Evolutionary conservation across 768 basidiomycete species (phyloP), one percentile per base, ranked within the genome.

Genomic region (Agaricus subrufescens): DNA sequence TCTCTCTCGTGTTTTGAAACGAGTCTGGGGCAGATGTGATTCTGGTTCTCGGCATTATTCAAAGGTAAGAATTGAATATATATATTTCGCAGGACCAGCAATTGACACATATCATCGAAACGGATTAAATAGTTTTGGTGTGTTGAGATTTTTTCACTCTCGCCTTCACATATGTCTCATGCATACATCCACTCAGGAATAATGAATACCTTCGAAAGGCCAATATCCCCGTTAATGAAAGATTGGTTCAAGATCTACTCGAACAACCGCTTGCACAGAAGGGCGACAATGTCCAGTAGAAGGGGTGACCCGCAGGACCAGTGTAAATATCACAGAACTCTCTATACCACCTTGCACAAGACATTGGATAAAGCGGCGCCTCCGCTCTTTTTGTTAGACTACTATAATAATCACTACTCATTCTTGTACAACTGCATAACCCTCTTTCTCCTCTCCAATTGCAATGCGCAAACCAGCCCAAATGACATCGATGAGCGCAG

Each of bases 31-130:
- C 47, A 91, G 89, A 47, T 95, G 94, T 65, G 96, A 98, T 69
- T 91, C 93, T 8, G 96, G 96, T 0, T 84, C 73, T 44, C 76
- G 96, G 52, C 95, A 98, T 75, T 93, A 94, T 69, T 95, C 92
- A 52, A 97, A 95, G 81, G 91, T 91, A 59, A 43, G 47, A 6
- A n/a, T 14, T 14, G 14, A 19, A 31, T n/a, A 9, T 14, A 47
- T 27, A 27, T 27, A 4, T n/a, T 10, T 23, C 29, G 2, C 52
- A n/a, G 30, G 34, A 27, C 57, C 19, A 50, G 1, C 34, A 34
- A 26, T 15, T 47, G 15, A 51, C 30, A 27, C 38, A 58, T 46
- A 10, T 43, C 43, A 34, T 15, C 39, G 10, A 7, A 14, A 47
- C 51, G 25, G 11, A 23, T 46, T 4, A 1, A 19, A 12, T 52